A percentile compares a stretch with the other conserved stretches of the same genome.
These are phyloP conservation scores for Vigna hirtella DNA, from an alignment of 306 rosid species.

Conservation along the genomic window DNA sequence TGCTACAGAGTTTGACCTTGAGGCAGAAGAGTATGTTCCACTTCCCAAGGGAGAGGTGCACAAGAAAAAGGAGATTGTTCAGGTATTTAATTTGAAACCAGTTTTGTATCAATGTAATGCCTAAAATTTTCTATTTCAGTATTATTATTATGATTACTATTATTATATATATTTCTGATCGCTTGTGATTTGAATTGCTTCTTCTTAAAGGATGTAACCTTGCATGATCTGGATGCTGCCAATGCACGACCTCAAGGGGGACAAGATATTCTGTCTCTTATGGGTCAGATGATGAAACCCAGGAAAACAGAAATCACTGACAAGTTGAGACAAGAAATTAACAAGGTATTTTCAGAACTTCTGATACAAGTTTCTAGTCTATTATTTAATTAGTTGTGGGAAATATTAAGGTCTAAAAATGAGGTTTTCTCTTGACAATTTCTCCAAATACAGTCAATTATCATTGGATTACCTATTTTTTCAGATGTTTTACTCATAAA, in stretches of 20 bases:
- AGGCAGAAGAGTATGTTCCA: conserved; percentile 98
- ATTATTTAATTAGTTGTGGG: conserved; percentile 18
- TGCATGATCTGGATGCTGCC: conserved; percentile 90
- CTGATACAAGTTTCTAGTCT: not conserved
- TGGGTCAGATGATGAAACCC: conserved; percentile 99
- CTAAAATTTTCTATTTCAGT: conserved; percentile 16
- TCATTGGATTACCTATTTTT: conserved; percentile 1
- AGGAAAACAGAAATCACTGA: conserved; percentile 95
- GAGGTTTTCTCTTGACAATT: not conserved
- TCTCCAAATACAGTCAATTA: conserved; percentile 26
- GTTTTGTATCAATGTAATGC: conserved; percentile 18
- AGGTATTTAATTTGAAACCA: conserved; percentile 63
- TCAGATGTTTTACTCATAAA: conserved; percentile 13
- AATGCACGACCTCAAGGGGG: conserved; percentile 98
- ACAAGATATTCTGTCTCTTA: conserved; percentile 90
- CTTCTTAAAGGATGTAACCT: conserved; percentile 78
- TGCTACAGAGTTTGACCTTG: conserved; percentile 98
- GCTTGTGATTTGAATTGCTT: conserved; percentile 27
- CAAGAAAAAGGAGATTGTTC: conserved; percentile 95
- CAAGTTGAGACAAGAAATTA: conserved; percentile 88
- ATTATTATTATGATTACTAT: too few species aligned
- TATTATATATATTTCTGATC: conserved; percentile 17
- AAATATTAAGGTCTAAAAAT: conserved; percentile 1
- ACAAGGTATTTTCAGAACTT: conserved; percentile 65
- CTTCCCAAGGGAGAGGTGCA: conserved; percentile 99